Base-by-base conservation (phyloP, 108 stramenopile species). In the Bacterosira constricta region DNA sequence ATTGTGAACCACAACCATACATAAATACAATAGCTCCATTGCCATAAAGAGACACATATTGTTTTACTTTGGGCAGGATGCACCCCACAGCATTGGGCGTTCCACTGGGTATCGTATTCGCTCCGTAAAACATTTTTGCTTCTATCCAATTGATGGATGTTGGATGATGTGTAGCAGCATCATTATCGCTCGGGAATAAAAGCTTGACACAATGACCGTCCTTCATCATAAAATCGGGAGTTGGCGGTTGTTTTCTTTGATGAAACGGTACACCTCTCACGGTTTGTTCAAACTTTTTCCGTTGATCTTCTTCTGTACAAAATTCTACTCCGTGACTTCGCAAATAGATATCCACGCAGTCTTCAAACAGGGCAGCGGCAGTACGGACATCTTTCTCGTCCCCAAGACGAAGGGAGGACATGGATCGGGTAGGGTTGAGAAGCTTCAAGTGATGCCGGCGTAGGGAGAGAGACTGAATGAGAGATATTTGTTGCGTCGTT, bases 81-180 rank as follows among this genome's bases (percentile, higher is more conserved):
- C 46, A 59, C 11, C 90, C 90, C 10, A 92, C 88, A 2, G 88
- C 90, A 64, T 86, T 86, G 41, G 36, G 59, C 23, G 70, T 71
- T 8, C 77, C 85, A 11, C 57, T 30, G 3, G 85, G 83, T 46
- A 92, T 89, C 47, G 83, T 85, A 46, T 76, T 81, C 42, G 90
- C 90, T 23, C 88, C 90, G 64, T 89, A 92, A 66, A 89, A 92
- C 88, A 89, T 92, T 79, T 92, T 92, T 57, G 69, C 88, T 58
- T 92, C 88, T 13, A 89, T 81, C 90, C 90, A 90, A 58, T 85
- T 46, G 53, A 90, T 85, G 27, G 34, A 79, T 39, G 47, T 51
- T 58, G 38, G 35, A 67, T 6, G 17, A 20, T 34, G 62, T 21
- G 49, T 37, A 69, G 8, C 47, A n/a, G 9, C 12, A 25, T 23